Evolutionary conservation across 768 basidiomycete species (phyloP), one percentile per base, ranked within the genome.

Genomic region (Albatrellus ellisii): DNA sequence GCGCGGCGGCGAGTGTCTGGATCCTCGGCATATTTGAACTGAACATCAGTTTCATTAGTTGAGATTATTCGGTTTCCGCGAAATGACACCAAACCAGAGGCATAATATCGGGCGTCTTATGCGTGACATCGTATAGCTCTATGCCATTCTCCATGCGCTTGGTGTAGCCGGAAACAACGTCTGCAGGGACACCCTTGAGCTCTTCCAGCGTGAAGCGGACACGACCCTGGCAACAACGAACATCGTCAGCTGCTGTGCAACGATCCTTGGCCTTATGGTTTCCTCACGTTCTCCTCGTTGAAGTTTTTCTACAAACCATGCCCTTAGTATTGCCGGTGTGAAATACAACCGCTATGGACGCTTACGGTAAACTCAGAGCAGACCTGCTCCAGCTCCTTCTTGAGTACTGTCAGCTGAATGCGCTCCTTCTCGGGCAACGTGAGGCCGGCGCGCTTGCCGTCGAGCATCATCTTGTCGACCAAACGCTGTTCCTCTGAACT

Each of bases 21-120:
- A 48, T 69, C 72, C 47, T 77, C 67, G 2, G 87, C 85, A 44
- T 73, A 82, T 74, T 87, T 86, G 64, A 85, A 80, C 85, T 86
- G 46, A 26, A 4, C 12, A 29, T 26, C 1, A 17, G 7, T 10
- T 15, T 4, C 12, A 22, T 8, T 35, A 17, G n/a, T 26, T 26
- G 4, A 29, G 9, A 18, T 31, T 11, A 8, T 3, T 12, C 26
- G 26, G 22, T 15, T 22, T 10, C 3, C 1, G 20, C 39, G 26
- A 20, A 17, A 15, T 26, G 10, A 25, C 27, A 3, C 60, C 74
- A 43, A 52, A 83, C 85, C 37, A 89, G 33, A 0, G 85, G 85
- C 61, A 79, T 74, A 50, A 86, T 81, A 51, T 87, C 85, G 2
- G 83, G 83, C 0, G 82, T 83, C 62, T 84, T 87, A 68, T 71